Evolutionary conservation across 345 rosid species (phyloP), one percentile per base, ranked within the genome.

Genomic region (Orychophragmus violaceus): DNA sequence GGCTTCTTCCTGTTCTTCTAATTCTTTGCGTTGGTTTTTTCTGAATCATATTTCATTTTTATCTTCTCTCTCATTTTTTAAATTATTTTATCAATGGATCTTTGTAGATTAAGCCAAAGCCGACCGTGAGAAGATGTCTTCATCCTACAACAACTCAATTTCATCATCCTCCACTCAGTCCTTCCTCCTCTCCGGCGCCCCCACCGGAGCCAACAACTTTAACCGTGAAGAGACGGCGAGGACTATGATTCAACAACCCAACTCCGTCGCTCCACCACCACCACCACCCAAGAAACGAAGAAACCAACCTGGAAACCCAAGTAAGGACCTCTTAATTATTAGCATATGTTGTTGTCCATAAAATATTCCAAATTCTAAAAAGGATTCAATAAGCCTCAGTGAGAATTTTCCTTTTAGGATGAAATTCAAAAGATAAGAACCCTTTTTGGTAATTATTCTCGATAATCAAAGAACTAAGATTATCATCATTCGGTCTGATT

Each of bases 291-390:
- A 85, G 82, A 88, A 77, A 57, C 84, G 78, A 68, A 82, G 91
- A 79, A 85, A 88, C 68, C 95, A 85, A 64, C 87, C 95, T 1
- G 95, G 95, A 76, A 81, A 76, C 57, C 89, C 95, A 78, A 78
- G 95, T 74, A 82, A 85, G 82, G 81, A 45, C 44, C 81, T 59
- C 67, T n/a, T 25, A 10, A 10, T 1, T 18, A 28, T 27, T 29
- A 29, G 6, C 12, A 28, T 49, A 24, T 18, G 37, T 60, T 36
- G 30, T 8, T 49, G 45, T 22, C 50, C 19, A 46, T 10, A 21
- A 46, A 25, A 27, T 48, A 11, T 28, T 61, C 52, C 4, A 51
- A 39, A 18, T 36, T 39, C 23, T 25, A 69, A 18, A 37, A 18
- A 19, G 5, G 8, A 60, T 16, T 33, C 13, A 4, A 58, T 23